These are phyloP conservation scores for Lepidium sativum DNA, from an alignment of 345 rosid genomes.

Conservation along the genomic window DNA sequence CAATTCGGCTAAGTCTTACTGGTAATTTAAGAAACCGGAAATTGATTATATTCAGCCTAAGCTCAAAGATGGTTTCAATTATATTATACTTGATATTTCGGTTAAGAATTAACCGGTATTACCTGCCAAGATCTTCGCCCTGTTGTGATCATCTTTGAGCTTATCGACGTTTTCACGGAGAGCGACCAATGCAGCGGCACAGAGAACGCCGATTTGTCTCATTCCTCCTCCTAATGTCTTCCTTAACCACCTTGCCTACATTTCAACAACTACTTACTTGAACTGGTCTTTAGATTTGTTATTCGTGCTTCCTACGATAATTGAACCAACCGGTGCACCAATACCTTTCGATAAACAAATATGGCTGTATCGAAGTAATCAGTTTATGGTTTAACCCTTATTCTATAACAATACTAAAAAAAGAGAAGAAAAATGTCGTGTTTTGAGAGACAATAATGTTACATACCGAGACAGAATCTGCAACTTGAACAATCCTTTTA, in stretches of 20 bases:
- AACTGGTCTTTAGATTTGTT: neutral
- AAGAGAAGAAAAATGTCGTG: neutral
- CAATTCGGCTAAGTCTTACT: constrained; percentile 71
- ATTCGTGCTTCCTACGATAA: constrained; percentile 70
- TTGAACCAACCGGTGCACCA: constrained; percentile 93
- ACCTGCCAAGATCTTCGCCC: constrained; percentile 80
- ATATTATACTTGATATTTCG: neutral
- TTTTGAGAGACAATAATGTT: neutral
- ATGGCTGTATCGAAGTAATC: constrained; percentile 26
- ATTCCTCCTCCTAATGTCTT: constrained; percentile 96
- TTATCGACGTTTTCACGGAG: constrained; percentile 53
- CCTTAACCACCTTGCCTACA: constrained; percentile 75
- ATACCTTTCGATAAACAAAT: constrained; percentile 86
- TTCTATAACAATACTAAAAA: neutral
- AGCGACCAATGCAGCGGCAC: constrained; percentile 80
- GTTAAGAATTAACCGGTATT: neutral
- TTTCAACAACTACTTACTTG: neutral
- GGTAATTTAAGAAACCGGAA: neutral
- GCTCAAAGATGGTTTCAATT: no score
- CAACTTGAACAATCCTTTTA: constrained; percentile 70
- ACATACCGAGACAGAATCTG: constrained; percentile 79
- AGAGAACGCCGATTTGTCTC: constrained; percentile 82
- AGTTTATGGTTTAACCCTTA: neutral
- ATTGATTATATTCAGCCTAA: no score
- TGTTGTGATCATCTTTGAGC: constrained; percentile 77